phyloP scores from a whole-genome alignment of 192 early-diverging fungal genomes.

The Backusella macrospora region DNA sequence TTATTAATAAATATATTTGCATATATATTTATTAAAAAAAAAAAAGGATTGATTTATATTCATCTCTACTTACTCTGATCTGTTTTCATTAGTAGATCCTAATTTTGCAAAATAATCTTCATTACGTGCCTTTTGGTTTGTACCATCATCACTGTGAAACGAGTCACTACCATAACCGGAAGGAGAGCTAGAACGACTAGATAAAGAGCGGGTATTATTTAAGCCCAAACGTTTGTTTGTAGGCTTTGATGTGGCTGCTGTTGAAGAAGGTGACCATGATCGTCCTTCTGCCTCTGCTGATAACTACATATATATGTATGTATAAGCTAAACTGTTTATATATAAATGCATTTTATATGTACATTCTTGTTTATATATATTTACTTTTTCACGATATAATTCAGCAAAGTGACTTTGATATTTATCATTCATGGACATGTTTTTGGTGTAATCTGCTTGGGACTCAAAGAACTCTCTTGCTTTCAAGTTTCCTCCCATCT shows the following conservation, averaged over 20 bases:
- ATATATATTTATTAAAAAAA: background rate
- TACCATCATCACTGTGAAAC: background rate
- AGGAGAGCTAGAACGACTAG: conserved; percentile 23
- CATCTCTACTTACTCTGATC: conserved; percentile 55
- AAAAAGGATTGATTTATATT: too few species aligned
- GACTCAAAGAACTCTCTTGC: conserved; percentile 84
- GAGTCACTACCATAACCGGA: background rate
- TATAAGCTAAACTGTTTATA: background rate
- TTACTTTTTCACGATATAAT: conserved; percentile 88
- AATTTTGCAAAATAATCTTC: conserved; percentile 80
- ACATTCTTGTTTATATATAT: background rate
- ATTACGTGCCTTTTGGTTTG: conserved; percentile 64
- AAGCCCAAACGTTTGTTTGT: conserved; percentile 31
- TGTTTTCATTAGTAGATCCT: conserved; percentile 56
- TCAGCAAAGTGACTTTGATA: conserved; percentile 86
- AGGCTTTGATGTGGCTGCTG: conserved; percentile 20
- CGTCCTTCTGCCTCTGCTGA: conserved; percentile 61
- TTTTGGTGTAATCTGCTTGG: conserved; percentile 73
- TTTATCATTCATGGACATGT: conserved; percentile 83
- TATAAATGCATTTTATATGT: background rate
- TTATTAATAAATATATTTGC: background rate
- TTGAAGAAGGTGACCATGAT: conserved; percentile 51
- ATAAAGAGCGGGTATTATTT: conserved; percentile 34
- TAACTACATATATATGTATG: conserved; percentile 48
- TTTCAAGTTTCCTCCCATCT: conserved; percentile 87